Evolutionary conservation across 306 rosid species (phyloP).

Genomic region (Quercus gilva): DNA sequence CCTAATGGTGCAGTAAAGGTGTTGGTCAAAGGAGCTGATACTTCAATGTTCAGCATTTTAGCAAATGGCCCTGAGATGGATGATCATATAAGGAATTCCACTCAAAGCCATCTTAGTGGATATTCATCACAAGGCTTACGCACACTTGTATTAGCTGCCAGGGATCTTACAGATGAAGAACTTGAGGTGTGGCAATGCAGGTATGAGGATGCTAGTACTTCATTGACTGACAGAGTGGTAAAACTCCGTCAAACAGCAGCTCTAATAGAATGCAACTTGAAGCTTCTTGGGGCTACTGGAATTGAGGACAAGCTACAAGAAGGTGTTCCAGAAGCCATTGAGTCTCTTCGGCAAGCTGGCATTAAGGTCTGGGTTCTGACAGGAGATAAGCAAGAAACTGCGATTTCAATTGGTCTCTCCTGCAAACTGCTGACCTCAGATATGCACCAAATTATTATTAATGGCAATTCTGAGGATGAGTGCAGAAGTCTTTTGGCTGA

Average conservation of each 20-base stretch:
- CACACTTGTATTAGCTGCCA: constrained; percentile 84
- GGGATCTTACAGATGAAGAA: constrained; percentile 69
- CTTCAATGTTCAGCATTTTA: constrained; percentile 72
- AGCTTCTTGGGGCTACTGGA: constrained; percentile 87
- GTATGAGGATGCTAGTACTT: constrained; percentile 93
- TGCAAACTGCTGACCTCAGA: constrained; percentile 80
- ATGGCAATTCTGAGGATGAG: constrained; percentile 71
- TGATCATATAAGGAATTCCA: constrained; percentile 35
- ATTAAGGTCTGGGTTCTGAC: constrained; percentile 99
- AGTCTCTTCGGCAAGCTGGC: constrained; percentile 91
- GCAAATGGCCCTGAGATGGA: constrained; percentile 38
- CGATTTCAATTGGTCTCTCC: constrained; percentile 89
- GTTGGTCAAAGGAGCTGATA: constrained; percentile 96
- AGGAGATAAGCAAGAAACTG: constrained; percentile 99
- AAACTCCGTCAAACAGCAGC: constrained; percentile 80
- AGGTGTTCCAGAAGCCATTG: constrained; percentile 96
- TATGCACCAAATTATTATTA: constrained; percentile 76
- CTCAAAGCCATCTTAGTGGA: constrained; percentile 70
- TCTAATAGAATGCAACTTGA: constrained; percentile 69
- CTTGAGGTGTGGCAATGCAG: constrained; percentile 79
- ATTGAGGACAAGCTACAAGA: constrained; percentile 98
- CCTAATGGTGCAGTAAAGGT: constrained; percentile 81
- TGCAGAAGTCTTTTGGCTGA: constrained; percentile 70
- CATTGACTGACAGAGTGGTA: constrained; percentile 68
- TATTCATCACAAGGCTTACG: constrained; percentile 86